phyloP scores from a whole-genome alignment of 805 yeast genomes.

The Wickerhamomyces ciferrii region DNA sequence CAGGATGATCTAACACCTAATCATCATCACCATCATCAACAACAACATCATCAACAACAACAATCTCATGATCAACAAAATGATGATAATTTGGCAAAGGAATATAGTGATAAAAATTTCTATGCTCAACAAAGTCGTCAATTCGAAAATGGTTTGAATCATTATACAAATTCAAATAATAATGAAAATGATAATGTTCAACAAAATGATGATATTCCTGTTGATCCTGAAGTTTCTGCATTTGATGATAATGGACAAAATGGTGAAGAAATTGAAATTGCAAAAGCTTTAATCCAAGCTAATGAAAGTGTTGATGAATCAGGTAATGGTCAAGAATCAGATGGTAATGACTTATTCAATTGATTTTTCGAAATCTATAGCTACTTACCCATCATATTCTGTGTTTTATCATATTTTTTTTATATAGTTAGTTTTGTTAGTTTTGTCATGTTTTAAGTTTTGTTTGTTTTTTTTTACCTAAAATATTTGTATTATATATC shows the following conservation, averaged over 20 bases:
- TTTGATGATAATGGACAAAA: constrained; percentile 34
- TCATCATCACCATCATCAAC: constrained; percentile 15
- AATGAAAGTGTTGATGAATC: constrained; percentile 17
- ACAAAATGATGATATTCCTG: constrained; percentile 36
- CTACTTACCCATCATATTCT: neutral
- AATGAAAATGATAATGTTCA: constrained; percentile 30
- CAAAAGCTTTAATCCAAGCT: constrained; percentile 60
- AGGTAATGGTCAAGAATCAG: constrained; percentile 11
- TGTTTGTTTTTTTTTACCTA: neutral
- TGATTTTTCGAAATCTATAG: too few species aligned
- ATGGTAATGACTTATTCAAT: constrained; percentile 1
- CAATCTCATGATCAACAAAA: constrained; percentile 4
- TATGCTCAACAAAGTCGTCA: neutral
- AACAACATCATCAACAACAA: constrained; percentile 10
- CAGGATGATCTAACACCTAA: constrained; percentile 15
- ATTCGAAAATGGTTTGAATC: constrained; percentile 36
- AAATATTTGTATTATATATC: neutral
- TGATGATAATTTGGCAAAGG: neutral
- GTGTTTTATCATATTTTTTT: neutral
- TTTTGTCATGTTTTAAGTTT: neutral
- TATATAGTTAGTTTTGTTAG: neutral
- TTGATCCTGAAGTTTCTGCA: constrained; percentile 54
- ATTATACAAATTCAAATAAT: constrained; percentile 53
- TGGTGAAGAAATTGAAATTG: constrained; percentile 59
- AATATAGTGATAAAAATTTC: neutral